phyloP scores from a whole-genome alignment of 116 monocot species.

The Papilionanthe hybrid region DNA sequence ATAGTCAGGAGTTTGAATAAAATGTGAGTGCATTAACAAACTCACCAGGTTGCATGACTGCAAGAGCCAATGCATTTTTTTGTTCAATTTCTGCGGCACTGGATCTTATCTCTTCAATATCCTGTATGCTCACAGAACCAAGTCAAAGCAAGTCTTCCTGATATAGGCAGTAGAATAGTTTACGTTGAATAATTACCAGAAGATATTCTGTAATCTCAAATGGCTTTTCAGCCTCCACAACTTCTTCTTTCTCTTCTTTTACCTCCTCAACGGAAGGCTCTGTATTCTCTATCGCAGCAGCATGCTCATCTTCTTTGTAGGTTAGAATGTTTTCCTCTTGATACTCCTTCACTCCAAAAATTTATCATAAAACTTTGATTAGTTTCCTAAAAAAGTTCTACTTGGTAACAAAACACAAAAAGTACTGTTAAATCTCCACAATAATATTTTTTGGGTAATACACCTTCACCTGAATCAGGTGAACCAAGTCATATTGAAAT shows the following conservation, averaged over 20 bases:
- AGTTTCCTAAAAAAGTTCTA: background rate
- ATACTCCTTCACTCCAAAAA: constrained; percentile 47
- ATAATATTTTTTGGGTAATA: background rate
- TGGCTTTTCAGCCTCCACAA: constrained; percentile 28
- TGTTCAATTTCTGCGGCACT: constrained; percentile 72
- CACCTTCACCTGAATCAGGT: background rate
- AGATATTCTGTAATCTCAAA: constrained; percentile 49
- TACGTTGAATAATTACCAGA: constrained; percentile 34
- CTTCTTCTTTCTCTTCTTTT: constrained; percentile 31
- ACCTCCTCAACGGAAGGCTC: constrained; percentile 30
- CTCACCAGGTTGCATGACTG: constrained; percentile 62
- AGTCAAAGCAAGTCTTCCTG: constrained; percentile 6
- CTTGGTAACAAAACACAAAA: background rate
- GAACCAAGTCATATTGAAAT: background rate
- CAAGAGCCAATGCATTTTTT: constrained; percentile 82
- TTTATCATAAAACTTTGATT: background rate
- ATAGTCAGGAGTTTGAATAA: background rate
- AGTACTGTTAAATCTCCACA: background rate
- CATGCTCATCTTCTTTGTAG: constrained; percentile 46
- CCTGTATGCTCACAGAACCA: constrained; percentile 41
- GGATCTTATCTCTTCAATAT: constrained; percentile 58
- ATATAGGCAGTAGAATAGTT: background rate
- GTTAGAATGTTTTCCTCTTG: constrained; percentile 52
- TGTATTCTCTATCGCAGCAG: constrained; percentile 28
- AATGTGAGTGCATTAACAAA: background rate